A percentile compares a stretch with the other conserved stretches of the same genome.
Conservation (phyloP, 2,329 filamentous ascomycete genomes). For the Spiromastix sp. region DNA sequence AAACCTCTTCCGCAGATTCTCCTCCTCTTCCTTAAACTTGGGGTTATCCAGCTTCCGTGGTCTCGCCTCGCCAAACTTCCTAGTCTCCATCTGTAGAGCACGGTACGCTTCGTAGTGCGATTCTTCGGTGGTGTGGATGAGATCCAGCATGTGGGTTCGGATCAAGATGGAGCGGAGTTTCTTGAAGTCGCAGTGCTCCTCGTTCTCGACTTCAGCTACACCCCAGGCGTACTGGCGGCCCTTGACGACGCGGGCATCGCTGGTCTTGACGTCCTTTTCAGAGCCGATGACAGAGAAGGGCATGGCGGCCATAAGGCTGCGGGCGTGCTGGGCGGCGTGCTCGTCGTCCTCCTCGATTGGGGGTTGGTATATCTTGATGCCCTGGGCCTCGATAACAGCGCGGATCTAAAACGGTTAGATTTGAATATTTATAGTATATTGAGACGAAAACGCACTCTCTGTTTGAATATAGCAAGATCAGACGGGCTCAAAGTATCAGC, state of each 20-base stretch:
- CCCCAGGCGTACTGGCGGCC: slow-evolving; percentile 98
- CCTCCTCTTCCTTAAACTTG: slow-evolving; percentile 99
- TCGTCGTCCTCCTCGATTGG: slow-evolving; percentile 98
- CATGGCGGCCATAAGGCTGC: slow-evolving; percentile 91
- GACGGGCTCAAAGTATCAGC: slow-evolving; percentile 91
- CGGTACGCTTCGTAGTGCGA: slow-evolving; percentile 99
- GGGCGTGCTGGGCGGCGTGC: slow-evolving; percentile 86
- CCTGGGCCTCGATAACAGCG: slow-evolving; percentile 92
- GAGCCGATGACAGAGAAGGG: slow-evolving; percentile 98
- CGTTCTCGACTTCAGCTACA: slow-evolving; percentile 98
- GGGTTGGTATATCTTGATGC: slow-evolving; percentile 99
- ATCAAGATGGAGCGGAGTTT: slow-evolving; percentile 98
- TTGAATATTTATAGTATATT: neutral
- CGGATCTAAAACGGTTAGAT: slow-evolving; percentile 54
- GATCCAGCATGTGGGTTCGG: slow-evolving; percentile 98
- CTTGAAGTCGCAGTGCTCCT: slow-evolving; percentile 99
- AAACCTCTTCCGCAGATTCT: slow-evolving; percentile 95
- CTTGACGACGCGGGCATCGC: slow-evolving; percentile 94
- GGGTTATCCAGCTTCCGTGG: slow-evolving; percentile 98
- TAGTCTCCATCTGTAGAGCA: slow-evolving; percentile 98
- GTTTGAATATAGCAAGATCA: slow-evolving; percentile 90
- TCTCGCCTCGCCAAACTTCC: slow-evolving; percentile 96
- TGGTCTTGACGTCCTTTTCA: slow-evolving; percentile 97
- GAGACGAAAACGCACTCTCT: slow-evolving; percentile 53
- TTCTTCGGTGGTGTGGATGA: slow-evolving; percentile 99